Evolutionary conservation across 75 land plant species (phyloP), one percentile per base, ranked within the genome.

Genomic region (Pinus taeda): DNA sequence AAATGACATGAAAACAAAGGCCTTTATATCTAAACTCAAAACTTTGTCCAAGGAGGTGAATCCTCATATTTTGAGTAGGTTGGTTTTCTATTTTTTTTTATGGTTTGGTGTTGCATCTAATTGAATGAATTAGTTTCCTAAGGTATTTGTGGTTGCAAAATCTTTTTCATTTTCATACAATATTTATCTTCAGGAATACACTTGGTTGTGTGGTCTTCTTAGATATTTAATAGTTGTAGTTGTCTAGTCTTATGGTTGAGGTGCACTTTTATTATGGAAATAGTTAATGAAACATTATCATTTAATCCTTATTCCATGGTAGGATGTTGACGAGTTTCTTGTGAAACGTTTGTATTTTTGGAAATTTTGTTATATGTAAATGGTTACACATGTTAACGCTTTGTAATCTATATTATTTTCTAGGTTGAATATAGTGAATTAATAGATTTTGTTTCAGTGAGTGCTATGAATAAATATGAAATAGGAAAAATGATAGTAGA

Each of bases 361-460:
- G 39, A 22, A n/a, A 37, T 8, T 45, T 17, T 69, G 49, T 69
- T 39, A 18, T 11, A 3, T 39, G 71, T 17, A 0, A 39, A 69
- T 4, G 3, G 64, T 7, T 62, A 12, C 15, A 26, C 9, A 26
- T 74, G 15, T 74, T 29, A 74, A 49, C 21, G 14, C 75, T n/a
- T 45, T 26, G 11, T 15, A 71, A 4, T 39, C 22, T 3, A 15
- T 20, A 45, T n/a, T n/a, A 37, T 57, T 20, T 56, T 84, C 29
- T 84, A 95, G 98, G 88, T 93, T 79, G 94, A 91, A 71, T 96
- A 95, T 57, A 83, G 88, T 74, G 97, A 95, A 77, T 77, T 95
- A 57, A 90, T 84, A 53, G 84, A 89, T 84, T 96, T 95, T 73
- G 98, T 96, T 60, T 88, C 94, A 14, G 91, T 95, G 61, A 93